Evolutionary conservation across 2,329 filamentous ascomycete species (phyloP), one percentile per base, ranked within the genome.

Genomic region (Stylonectria norvegica): DNA sequence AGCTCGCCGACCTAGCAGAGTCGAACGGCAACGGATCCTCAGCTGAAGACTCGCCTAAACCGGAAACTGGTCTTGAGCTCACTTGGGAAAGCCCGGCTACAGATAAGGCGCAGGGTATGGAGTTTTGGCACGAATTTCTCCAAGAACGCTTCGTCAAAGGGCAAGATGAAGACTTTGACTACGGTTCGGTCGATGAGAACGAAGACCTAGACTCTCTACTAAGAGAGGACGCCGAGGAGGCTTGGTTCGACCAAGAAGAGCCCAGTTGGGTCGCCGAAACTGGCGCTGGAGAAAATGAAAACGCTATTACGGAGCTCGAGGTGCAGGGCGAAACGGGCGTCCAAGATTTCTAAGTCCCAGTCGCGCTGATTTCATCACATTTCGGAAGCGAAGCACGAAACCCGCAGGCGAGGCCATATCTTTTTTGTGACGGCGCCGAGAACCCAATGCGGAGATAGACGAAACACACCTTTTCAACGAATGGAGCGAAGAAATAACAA

Each of bases 211-310:
- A 95, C 59, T 79, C 63, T 60, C 65, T 71, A 63, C 73, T 58
- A 70, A 78, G 68, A 47, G 66, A 71, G n/a, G 81, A 84, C 37
- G 69, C 70, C 11, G 75, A 91, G 62, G 87, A 95, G 25, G 74
- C 73, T 15, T 95, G 86, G 70, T 90, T 94, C 58, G 86, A 89
- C 16, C 80, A 81, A 5, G 85, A 95, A 68, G 83, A 86, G 52
- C 83, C 85, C 0, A 72, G 73, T 34, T 88, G 83, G 76, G 69
- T 76, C 20, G 68, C 70, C 27, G 61, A 60, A 5, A 7, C 23
- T 6, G 18, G 31, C 4, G 36, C 34, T 3, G n/a, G 23, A 3
- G 20, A 20, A 14, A 37, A 28, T 15, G 57, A 37, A 16, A 57
- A 32, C 19, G 14, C 25, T 5, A n/a, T n/a, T n/a, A n/a, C n/a